These are phyloP conservation scores for Stereocaulon alpinum DNA, from an alignment of 495 filamentous ascomycete genomes.

Conservation along the genomic window DNA sequence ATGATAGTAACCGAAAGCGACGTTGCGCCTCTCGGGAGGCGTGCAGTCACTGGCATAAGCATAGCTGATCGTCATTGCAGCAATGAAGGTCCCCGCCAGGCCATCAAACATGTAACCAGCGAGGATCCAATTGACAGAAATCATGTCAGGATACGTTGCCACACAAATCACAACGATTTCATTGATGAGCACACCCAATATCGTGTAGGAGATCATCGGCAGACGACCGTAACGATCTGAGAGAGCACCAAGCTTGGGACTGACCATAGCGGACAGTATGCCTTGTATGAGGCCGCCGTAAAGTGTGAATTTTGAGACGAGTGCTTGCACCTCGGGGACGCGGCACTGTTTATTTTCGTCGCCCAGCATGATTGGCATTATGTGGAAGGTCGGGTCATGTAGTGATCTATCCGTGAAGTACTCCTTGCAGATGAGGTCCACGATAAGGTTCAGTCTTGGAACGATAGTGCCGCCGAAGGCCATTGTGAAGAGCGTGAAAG, in stretches of 20 bases:
- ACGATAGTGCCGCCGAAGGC: conserved; percentile 77
- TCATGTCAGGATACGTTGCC: conserved; percentile 57
- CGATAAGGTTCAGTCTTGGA: conserved; percentile 69
- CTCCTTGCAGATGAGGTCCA: conserved; percentile 67
- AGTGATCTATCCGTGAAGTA: conserved; percentile 56
- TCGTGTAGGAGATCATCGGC: conserved; percentile 54
- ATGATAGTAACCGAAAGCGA: conserved; percentile 85
- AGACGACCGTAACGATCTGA: conserved; percentile 86
- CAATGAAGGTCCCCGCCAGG: conserved; percentile 75
- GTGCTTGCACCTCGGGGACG: conserved; percentile 57
- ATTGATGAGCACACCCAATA: conserved; percentile 52
- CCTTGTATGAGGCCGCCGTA: conserved; percentile 62
- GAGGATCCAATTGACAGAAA: conserved; percentile 65
- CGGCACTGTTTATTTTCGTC: conserved; percentile 60
- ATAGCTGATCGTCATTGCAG: conserved; percentile 65
- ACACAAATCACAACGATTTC: conserved; percentile 71
- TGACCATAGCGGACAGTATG: conserved; percentile 59
- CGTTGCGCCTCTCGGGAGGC: conserved; percentile 59
- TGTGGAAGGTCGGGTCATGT: conserved; percentile 47
- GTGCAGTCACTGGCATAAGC: conserved; percentile 89
- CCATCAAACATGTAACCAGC: conserved; percentile 69
- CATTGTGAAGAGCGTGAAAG: conserved; percentile 65
- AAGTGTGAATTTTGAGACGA: conserved; percentile 67
- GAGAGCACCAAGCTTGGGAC: conserved; percentile 71
- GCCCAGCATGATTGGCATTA: conserved; percentile 55